Evolutionary conservation across 116 monocot genomes (phyloP).

Genomic region (Phalaenopsis hybrid): DNA sequence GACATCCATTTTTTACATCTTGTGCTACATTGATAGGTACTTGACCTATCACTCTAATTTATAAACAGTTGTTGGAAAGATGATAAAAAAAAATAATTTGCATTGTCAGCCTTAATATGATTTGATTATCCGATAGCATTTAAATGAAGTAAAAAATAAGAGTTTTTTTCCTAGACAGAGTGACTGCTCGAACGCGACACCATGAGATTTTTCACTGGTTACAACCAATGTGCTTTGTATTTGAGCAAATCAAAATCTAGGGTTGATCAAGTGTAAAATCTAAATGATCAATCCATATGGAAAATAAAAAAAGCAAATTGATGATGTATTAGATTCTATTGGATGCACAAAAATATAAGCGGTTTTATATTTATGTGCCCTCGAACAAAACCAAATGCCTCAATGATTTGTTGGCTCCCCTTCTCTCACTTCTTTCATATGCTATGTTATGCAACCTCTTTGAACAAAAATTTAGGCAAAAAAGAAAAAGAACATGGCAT

Average conservation of each 20-base stretch:
- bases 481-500: too few species aligned
- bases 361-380: too few species aligned
- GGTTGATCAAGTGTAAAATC: background rate
- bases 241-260: background rate
- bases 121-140: background rate
- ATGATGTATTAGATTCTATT: background rate
- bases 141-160: background rate
- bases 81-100: background rate
- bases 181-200: too few species aligned
- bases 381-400: too few species aligned
- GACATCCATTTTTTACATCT: background rate
- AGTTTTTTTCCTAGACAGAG: too few species aligned
- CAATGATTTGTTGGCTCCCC: too few species aligned
- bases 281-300: background rate
- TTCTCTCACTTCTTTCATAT: too few species aligned
- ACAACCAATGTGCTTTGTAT: too few species aligned
- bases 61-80: background rate
- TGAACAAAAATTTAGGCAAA: too few species aligned
- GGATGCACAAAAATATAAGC: background rate
- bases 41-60: background rate
- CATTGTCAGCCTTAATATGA: background rate
- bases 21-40: background rate
- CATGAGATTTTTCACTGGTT: too few species aligned
- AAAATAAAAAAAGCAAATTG: background rate
- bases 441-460: too few species aligned